Evolutionary conservation across 345 rosid genomes (phyloP), one percentile per base, ranked within the genome.

Genomic region (Lenwebbia sp.): DNA sequence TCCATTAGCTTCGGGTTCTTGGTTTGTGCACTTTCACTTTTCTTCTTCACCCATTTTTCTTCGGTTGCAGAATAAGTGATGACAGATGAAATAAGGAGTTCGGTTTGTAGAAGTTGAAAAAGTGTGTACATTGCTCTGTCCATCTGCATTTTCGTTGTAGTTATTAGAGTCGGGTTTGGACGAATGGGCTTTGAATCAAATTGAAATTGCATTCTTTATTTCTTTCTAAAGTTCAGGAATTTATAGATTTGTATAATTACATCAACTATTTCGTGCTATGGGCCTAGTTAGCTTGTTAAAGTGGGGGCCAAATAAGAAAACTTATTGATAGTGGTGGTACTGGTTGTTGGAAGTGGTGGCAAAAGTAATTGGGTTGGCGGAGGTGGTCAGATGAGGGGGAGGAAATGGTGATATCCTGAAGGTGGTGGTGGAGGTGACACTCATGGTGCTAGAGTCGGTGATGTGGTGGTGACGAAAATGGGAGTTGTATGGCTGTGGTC

Each of bases 1-100:
- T 21, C 88, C 88, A 82, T 92, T 54, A 86, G 87, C 82, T 94
- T 89, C 75, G 94, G 93, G 60, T 87, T 94, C 91, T 76, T 92
- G 91, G 93, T 91, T 87, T 54, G n/a, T 82, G 56, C 82, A 21
- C 28, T 55, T 33, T 37, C 81, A 44, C 81, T 37, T 57, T 49
- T 30, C 23, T 11, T 52, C 54, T 54, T 54, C 52, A 13, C 53
- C 58, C 26, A 28, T 23, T 83, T 60, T 21, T 13, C 70, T 33
- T 74, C 83, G 41, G 33, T 33, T 62, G 49, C 78, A 22, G 44
- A 65, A 65, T 65, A 21, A 17, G 25, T 21, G 44, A 10, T 33
- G 78, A 0, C 78, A 37, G 44, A 33, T 17, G 44, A 65, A 65
- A 65, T 4, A 21, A 33, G 10, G 78, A 70, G 78, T 70, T 75